Percentiles rank a stretch among this genome's conserved stretches.
Conservation (phyloP, 345 rosid genomes). For the Corchorus capsularis region DNA sequence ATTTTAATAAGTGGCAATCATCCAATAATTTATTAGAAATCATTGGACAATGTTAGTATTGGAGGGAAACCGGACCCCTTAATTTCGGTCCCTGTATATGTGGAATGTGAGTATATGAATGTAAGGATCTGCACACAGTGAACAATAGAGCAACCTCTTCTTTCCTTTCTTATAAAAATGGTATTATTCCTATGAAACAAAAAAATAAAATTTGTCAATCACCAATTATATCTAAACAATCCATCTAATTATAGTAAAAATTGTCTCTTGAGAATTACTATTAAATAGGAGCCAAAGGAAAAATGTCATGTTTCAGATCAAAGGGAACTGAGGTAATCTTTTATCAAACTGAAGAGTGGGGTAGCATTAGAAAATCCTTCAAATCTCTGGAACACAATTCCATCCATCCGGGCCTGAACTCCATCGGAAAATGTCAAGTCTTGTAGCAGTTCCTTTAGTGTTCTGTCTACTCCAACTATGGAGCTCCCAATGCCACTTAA, state of each 20-base stretch:
- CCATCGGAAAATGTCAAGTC: constrained; percentile 59
- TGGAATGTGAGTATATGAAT: not conserved
- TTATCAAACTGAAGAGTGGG: constrained; percentile 60
- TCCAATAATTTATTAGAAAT: too few species aligned
- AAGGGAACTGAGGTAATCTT: constrained; percentile 76
- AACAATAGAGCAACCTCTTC: not conserved
- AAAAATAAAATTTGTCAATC: not conserved
- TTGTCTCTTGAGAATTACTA: not conserved
- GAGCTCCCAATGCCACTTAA: constrained; percentile 73
- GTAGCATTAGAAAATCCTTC: constrained; percentile 52
- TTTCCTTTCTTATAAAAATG: not conserved
- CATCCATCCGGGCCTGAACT: constrained; percentile 93
- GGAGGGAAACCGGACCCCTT: too few species aligned
- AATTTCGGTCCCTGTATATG: too few species aligned
- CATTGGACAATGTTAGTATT: too few species aligned
- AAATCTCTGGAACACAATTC: constrained; percentile 72
- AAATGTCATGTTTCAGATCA: constrained; percentile 17
- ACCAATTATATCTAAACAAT: not conserved
- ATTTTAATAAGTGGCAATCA: too few species aligned
- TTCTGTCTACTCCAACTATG: constrained; percentile 65
- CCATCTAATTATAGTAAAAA: not conserved
- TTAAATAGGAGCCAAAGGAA: not conserved
- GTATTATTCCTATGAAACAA: not conserved
- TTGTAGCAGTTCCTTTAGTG: constrained; percentile 57
- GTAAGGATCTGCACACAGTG: not conserved